These are phyloP conservation scores for Pseudotsuga menziesii DNA, from an alignment of 75 land plant species.

Conservation along the genomic window DNA sequence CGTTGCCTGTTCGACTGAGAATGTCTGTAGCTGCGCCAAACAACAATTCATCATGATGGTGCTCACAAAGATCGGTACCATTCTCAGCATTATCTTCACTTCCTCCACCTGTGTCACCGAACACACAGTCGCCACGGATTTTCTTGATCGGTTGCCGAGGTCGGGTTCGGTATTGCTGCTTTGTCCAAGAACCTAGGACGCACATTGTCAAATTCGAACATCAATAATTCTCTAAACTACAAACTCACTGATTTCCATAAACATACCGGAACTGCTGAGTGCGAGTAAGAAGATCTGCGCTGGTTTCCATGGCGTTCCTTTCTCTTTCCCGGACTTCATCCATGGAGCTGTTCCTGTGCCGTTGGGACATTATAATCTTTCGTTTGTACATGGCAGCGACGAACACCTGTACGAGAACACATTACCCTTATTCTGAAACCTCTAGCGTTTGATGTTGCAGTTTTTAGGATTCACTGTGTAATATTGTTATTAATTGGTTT, in stretches of 20 bases:
- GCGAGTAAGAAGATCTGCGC: background rate
- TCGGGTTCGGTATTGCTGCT: constrained; percentile 16
- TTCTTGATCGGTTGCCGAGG: constrained; percentile 3
- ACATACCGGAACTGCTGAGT: constrained; percentile 3
- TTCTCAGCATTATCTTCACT: constrained; percentile 59
- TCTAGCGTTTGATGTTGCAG: no score
- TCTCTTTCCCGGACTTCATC: background rate
- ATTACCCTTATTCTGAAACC: background rate
- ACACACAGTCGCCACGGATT: constrained; percentile 23
- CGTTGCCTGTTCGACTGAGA: constrained; percentile 71
- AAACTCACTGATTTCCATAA: no score
- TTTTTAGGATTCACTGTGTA: no score
- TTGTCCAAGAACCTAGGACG: constrained; percentile 30
- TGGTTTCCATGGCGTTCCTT: background rate
- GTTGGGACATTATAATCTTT: background rate
- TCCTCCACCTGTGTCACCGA: constrained; percentile 71
- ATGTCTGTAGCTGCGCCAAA: constrained; percentile 76
- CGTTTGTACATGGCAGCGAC: constrained; percentile 1
- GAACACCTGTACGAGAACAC: background rate
- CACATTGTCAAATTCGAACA: no score
- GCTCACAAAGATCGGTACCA: constrained; percentile 71
- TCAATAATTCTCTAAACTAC: no score
- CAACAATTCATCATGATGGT: constrained; percentile 74
- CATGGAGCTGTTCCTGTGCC: background rate
- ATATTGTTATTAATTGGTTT: no score